Evolutionary conservation across 768 basidiomycete species (phyloP), one percentile per base, ranked within the genome.

Genomic region (Kwoniella mangroviensis): DNA sequence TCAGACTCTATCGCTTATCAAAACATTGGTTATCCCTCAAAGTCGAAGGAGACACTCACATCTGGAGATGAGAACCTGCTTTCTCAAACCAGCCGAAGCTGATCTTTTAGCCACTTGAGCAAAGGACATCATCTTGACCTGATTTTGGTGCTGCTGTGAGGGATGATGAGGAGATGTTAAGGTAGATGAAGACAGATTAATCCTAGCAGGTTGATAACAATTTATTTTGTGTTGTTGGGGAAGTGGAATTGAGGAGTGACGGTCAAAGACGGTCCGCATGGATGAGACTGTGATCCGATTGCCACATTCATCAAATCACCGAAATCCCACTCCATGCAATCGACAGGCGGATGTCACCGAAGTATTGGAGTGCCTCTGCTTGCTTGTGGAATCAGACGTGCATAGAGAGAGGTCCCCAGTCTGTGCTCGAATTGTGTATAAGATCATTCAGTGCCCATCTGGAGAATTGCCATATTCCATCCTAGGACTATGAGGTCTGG

Each of bases 81-180:
- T 68, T 49, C 75, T 67, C 59, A 79, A 53, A 6, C 75, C 74
- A n/a, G 42, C 62, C 4, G 55, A 74, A 28, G 74, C 78, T 43
- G 69, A 63, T 49, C 78, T 58, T 70, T 74, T 79, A 26, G 78
- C 78, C 24, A 74, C 78, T 61, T 77, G 76, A 62, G 78, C 76
- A 66, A 79, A 77, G 57, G 78, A 74, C 76, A 77, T 74, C 78
- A 79, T 79, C 54, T 63, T 72, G 70, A 11, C 41, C n/a, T 65
- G 34, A 3, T 57, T 12, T 60, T 24, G 56, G 4, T 58, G 24
- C 21, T 43, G 34, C n/a, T 60, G 34, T 34, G 34, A 34, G 34
- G 34, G 34, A 34, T 60, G 58, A 17, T 7, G 41, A 42, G 12
- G 58, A 10, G 58, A 42, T 21, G 41, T 17, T 41, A 43, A 9